These are phyloP conservation scores for Podila minutissima DNA, from an alignment of 192 early-diverging fungal species.

Conservation along the genomic window DNA sequence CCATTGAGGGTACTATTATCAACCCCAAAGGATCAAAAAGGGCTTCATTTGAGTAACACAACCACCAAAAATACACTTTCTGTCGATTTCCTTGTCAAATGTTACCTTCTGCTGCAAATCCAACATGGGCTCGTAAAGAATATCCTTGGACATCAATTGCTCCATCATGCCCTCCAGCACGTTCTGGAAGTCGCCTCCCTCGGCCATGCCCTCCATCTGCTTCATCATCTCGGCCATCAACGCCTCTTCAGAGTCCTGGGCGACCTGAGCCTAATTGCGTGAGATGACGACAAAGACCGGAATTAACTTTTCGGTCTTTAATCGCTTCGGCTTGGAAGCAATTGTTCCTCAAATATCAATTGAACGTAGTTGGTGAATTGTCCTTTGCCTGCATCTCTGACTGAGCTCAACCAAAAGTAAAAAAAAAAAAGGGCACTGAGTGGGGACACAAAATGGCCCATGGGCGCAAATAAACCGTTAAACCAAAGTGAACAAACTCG, in stretches of 20 bases:
- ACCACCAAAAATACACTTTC: neutral
- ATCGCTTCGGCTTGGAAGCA: no score
- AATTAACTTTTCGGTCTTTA: neutral
- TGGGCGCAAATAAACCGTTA: no score
- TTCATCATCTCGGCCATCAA: conserved; percentile 84
- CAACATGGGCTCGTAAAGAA: conserved; percentile 96
- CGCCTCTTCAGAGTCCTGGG: conserved; percentile 59
- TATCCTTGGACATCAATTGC: conserved; percentile 92
- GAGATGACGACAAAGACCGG: no score
- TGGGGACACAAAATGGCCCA: no score
- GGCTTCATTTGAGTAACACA: neutral
- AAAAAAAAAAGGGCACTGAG: no score
- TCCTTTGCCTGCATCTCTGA: no score
- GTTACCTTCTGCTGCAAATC: conserved; percentile 82
- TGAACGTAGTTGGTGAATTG: no score
- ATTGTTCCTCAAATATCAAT: no score
- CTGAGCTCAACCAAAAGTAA: no score
- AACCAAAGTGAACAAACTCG: no score
- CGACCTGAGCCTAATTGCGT: conserved; percentile 55
- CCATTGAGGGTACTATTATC: conserved; percentile 87
- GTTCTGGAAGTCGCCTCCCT: conserved; percentile 82
- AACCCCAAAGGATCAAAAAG: neutral
- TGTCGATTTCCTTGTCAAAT: no score
- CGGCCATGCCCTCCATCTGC: conserved; percentile 83
- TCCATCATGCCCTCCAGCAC: conserved; percentile 91